A percentile compares a stretch with the other conserved stretches of the same genome.
phyloP scores from a whole-genome alignment of 2,329 filamentous ascomycete species.

The Falciphora oryzae region DNA sequence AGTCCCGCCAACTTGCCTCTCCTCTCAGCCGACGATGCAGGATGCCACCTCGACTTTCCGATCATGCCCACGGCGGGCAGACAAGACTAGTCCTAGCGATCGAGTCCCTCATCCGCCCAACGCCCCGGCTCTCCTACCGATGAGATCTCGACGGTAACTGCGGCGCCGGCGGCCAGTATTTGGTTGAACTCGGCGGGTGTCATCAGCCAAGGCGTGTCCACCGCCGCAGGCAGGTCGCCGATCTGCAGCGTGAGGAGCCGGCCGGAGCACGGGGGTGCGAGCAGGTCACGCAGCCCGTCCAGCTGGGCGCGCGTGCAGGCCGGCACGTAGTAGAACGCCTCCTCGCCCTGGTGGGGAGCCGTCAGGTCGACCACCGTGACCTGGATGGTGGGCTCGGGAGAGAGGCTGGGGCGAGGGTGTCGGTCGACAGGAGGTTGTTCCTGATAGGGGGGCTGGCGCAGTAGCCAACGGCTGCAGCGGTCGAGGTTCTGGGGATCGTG shows the following conservation, averaged over 20 bases:
- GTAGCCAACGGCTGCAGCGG: neutral
- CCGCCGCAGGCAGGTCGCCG: neutral
- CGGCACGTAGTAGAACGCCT: slow-evolving; percentile 1
- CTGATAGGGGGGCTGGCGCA: neutral
- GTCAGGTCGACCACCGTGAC: slow-evolving; percentile 5
- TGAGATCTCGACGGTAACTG: neutral
- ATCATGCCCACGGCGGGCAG: too few species aligned
- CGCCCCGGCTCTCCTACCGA: too few species aligned
- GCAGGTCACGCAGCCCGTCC: neutral
- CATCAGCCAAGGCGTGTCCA: neutral
- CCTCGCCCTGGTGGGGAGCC: neutral
- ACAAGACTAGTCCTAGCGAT: neutral
- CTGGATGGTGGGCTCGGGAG: neutral
- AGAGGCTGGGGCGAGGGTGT: neutral
- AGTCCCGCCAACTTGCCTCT: too few species aligned
- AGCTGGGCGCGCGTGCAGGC: slow-evolving; percentile 5
- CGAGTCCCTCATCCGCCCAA: neutral
- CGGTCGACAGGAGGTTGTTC: neutral
- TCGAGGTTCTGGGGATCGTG: neutral
- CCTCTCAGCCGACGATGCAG: too few species aligned
- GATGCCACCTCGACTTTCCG: too few species aligned
- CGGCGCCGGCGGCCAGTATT: neutral
- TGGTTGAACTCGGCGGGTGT: neutral
- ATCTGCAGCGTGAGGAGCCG: neutral
- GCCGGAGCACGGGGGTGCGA: neutral